Conservation (phyloP, 2,329 filamentous ascomycete genomes). For the Pestalotiopsis sp. region DNA sequence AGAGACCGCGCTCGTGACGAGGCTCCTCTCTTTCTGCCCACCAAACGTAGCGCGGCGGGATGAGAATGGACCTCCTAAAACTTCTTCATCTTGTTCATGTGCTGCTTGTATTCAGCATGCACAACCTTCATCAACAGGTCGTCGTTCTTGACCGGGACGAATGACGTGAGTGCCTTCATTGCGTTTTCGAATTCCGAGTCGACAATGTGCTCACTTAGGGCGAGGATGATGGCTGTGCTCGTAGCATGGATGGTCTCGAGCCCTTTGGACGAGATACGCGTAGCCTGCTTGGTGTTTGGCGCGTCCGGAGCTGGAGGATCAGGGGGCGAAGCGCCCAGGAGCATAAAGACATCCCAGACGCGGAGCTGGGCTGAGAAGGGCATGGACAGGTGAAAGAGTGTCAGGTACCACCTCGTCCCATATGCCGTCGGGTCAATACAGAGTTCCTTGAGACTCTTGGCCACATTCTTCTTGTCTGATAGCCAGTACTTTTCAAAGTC, state of each 20-base stretch:
- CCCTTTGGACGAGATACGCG: constrained; percentile 55
- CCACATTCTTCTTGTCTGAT: constrained; percentile 69
- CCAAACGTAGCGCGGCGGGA: not conserved
- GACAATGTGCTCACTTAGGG: constrained; percentile 82
- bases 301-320: constrained; percentile 18
- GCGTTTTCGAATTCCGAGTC: constrained; percentile 96
- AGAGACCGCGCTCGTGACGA: not conserved
- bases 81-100: constrained; percentile 49
- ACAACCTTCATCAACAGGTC: constrained; percentile 91
- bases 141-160: constrained; percentile 92
- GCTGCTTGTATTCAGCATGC: constrained; percentile 80
- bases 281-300: constrained; percentile 11
- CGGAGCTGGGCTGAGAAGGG: constrained; percentile 92
- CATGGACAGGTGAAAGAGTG: constrained; percentile 94
- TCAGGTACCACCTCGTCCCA: constrained; percentile 95
- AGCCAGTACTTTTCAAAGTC: constrained; percentile 90
- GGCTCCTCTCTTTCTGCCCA: not conserved
- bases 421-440: constrained; percentile 88
- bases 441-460: constrained; percentile 75
- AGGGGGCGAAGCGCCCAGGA: constrained; percentile 78
- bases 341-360: constrained; percentile 97
- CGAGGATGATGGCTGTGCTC: constrained; percentile 86
- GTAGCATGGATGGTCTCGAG: constrained; percentile 90
- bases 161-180: constrained; percentile 95
- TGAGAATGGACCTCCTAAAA: constrained; percentile 28